Evolutionary conservation across 2,329 filamentous ascomycete species (phyloP), one percentile per base, ranked within the genome.

Genomic region (Tolypocladium paradoxum): DNA sequence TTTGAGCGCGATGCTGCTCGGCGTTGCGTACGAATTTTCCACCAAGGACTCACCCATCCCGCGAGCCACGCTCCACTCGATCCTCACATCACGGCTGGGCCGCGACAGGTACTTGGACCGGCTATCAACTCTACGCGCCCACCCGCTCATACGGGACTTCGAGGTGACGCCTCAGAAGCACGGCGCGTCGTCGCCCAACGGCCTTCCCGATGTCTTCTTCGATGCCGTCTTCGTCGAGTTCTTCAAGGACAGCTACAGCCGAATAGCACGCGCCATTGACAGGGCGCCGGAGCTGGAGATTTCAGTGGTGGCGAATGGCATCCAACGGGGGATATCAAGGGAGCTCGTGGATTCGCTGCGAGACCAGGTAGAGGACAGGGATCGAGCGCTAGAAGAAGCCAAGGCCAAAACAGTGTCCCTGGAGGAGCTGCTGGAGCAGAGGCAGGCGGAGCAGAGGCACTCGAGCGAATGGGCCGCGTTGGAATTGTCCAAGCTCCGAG

Each of bases 11-110:
- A 83, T 90, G 65, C 73, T 99, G 0, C 76, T 97, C 1, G 93
- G 92, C 11, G 85, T 95, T 22, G 79, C 93, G 5, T 99, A 97
- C 66, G 93, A 99, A 64, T 99, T 97, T 64, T 97, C 92, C 11
- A 96, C 92, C 0, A 96, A 95, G 65, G 93, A 99, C 69, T 97
- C 92, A 0, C 90, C 93, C 0, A 85, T 99, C 50, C 82, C 92
- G 6, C 81, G 93, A 56, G 77, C 83, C 27, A 91, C 87, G 11
- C 73, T 99, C 46, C 88, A 95, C 62, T 83, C 87, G 27, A 79
- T 96, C 31, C 75, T 99, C 36, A 76, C 82, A 31, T 83, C 85
- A 46, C 83, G 85, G 54, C 79, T 97, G 61, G 89, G 90, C 38
- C 84, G 91, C 59, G 90, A 96, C 61, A 85, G 85, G 62, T 99